These are phyloP conservation scores for Saccharomyces hybrid DNA, from an alignment of 1,139 yeast species.

Conservation along the genomic window DNA sequence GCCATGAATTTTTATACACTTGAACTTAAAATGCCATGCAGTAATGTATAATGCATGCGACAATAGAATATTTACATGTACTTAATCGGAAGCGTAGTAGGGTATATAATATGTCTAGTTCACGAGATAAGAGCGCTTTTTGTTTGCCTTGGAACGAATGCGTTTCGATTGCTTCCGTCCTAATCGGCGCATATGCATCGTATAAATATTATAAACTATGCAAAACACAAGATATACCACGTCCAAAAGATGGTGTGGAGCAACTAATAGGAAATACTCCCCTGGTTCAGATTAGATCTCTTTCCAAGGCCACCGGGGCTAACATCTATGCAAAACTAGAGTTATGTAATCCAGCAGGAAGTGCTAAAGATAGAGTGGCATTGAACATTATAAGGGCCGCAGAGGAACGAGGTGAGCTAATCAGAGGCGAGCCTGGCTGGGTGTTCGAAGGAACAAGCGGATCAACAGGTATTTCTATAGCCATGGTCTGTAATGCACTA, in stretches of 20 bases:
- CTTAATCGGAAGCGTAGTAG: not conserved
- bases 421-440: conserved; percentile 43
- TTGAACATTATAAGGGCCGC: conserved; percentile 68
- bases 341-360: conserved; percentile 83
- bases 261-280: conserved; percentile 87
- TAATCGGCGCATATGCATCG: not conserved
- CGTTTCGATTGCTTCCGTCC: not conserved
- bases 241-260: conserved; percentile 37
- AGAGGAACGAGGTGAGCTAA: conserved; percentile 50
- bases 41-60: not conserved
- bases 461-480: conserved; percentile 90
- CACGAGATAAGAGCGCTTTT: not conserved
- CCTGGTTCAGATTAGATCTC: conserved; percentile 63
- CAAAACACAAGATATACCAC: not conserved
- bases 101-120: not conserved
- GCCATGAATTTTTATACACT: no score
- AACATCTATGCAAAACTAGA: conserved; percentile 83
- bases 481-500: conserved; percentile 75
- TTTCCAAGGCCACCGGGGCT: conserved; percentile 60
- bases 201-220: not conserved
- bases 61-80: not conserved
- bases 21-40: not conserved
- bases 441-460: conserved; percentile 93
- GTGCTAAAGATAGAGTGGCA: conserved; percentile 93
- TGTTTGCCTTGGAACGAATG: not conserved